Percentiles rank a stretch among this genome's conserved stretches.
Conservation (phyloP, 179 eudicot species). For the Beta lomatogona region DNA sequence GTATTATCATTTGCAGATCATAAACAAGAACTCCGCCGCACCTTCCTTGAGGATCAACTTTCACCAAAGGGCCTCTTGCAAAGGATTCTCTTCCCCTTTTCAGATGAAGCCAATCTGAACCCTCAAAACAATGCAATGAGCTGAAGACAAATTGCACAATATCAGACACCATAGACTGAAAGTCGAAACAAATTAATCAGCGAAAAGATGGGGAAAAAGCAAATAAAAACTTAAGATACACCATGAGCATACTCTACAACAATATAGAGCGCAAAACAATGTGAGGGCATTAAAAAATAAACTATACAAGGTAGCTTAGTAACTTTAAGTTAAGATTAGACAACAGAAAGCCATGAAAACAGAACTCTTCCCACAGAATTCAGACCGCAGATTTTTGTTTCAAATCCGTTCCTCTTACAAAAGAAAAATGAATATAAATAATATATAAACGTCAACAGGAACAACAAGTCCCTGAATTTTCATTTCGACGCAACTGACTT, state of each 20-base stretch:
- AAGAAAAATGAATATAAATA: background rate
- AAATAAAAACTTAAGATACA: background rate
- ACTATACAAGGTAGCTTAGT: background rate
- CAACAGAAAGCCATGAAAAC: background rate
- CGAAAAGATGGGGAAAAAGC: background rate
- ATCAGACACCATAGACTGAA: constrained; percentile 13
- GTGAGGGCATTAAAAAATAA: background rate
- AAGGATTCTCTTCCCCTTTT: constrained; percentile 91
- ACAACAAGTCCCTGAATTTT: background rate
- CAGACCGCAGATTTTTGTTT: background rate
- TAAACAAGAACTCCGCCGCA: constrained; percentile 93
- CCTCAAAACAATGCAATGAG: constrained; percentile 99
- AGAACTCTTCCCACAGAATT: background rate
- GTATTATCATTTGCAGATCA: constrained; percentile 91
- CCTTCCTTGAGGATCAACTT: constrained; percentile 96
- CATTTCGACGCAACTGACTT: background rate
- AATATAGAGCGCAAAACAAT: background rate
- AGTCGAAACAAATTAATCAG: background rate
- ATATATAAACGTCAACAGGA: background rate
- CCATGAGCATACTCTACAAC: background rate
- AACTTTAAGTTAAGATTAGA: background rate
- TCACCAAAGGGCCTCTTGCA: constrained; percentile 89
- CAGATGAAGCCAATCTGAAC: constrained; percentile 91
- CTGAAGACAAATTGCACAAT: constrained; percentile 44
- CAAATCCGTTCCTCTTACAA: background rate